phyloP scores from a whole-genome alignment of 2,329 filamentous ascomycete species.

The Trichoderma atroviride region DNA sequence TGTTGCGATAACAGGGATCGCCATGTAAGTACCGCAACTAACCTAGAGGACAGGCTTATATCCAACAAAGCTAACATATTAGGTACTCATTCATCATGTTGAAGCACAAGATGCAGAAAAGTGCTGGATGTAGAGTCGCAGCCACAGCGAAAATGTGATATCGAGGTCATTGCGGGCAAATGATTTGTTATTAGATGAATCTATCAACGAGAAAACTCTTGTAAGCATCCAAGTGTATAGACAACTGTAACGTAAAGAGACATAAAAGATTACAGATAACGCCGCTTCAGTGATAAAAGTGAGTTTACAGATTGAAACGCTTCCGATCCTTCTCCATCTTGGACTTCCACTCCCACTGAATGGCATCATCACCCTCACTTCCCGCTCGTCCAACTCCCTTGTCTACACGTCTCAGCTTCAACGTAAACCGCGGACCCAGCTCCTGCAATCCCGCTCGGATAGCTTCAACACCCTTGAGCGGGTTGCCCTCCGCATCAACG shows the following conservation, averaged over 20 bases:
- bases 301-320: slow-evolving; percentile 78
- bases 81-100: slow-evolving; percentile 55
- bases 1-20: slow-evolving; percentile 59
- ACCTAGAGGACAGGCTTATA: not conserved
- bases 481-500: slow-evolving; percentile 76
- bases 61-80: slow-evolving; percentile 9
- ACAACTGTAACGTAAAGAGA: not conserved
- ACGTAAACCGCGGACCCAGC: slow-evolving; percentile 70
- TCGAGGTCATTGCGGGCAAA: not conserved
- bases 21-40: slow-evolving; percentile 49
- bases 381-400: slow-evolving; percentile 76
- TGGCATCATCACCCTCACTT: slow-evolving; percentile 70
- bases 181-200: not conserved
- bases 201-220: not conserved
- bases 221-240: not conserved
- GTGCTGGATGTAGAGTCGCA: not conserved
- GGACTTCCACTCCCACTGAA: slow-evolving; percentile 96
- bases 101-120: slow-evolving; percentile 42
- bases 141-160: not conserved
- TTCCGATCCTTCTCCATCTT: slow-evolving; percentile 93
- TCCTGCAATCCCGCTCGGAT: slow-evolving; percentile 89
- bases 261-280: not conserved
- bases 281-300: not conserved
- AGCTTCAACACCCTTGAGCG: slow-evolving; percentile 80
- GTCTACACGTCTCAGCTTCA: slow-evolving; percentile 89